These are phyloP conservation scores for Neurospora sp. DNA, from an alignment of 2,329 filamentous ascomycete species.

Conservation along the genomic window DNA sequence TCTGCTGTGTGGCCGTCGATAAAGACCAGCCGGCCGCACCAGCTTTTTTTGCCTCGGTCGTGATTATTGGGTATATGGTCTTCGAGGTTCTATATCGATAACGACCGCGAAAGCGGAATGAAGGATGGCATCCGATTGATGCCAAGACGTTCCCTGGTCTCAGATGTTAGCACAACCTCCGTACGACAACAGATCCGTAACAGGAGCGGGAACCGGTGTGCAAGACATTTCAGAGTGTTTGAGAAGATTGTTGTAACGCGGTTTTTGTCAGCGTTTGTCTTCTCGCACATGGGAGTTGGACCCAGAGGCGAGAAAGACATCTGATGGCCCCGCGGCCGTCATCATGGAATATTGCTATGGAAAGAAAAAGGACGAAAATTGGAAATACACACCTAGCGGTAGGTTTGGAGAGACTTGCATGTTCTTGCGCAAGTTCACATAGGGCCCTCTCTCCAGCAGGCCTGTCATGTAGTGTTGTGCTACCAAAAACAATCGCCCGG, in stretches of 20 bases:
- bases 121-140: neutral
- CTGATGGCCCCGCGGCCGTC: constrained; percentile 31
- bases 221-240: constrained; percentile 17
- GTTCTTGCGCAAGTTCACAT: neutral
- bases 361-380: neutral
- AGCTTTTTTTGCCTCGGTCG: neutral
- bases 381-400: constrained; percentile 10
- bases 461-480: neutral
- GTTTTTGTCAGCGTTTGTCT: constrained; percentile 40
- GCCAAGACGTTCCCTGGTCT: neutral
- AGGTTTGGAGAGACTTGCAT: neutral
- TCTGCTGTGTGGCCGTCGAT: neutral
- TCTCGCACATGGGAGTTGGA: constrained; percentile 19
- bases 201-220: neutral
- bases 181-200: neutral
- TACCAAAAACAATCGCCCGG: neutral
- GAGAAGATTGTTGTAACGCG: constrained; percentile 30
- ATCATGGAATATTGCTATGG: constrained; percentile 21
- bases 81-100: neutral
- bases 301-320: constrained; percentile 15
- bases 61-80: neutral
- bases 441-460: neutral
- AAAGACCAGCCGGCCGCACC: neutral
- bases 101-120: neutral
- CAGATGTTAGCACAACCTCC: constrained; percentile 1